Evolutionary conservation across 257 asterid genomes (phyloP).

Genomic region (Mitragyna speciosa): DNA sequence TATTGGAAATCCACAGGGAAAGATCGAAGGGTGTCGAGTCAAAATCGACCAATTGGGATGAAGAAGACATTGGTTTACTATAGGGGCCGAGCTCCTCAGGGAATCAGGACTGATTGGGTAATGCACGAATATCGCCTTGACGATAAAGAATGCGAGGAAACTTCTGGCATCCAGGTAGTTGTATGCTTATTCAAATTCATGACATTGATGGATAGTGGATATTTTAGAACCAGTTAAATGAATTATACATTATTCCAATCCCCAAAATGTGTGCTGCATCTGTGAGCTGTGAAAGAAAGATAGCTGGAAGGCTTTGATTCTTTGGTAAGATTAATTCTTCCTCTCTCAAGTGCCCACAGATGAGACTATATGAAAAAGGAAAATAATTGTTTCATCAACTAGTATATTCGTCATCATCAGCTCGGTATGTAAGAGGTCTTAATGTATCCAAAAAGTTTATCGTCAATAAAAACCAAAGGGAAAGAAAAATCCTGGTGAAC

Average conservation of each 20-base stretch:
- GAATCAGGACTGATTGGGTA: slow-evolving; percentile 89
- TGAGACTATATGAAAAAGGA: not conserved
- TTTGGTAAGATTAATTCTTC: not conserved
- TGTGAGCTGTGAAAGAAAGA: not conserved
- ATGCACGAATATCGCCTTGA: slow-evolving; percentile 96
- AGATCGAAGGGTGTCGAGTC: slow-evolving; percentile 71
- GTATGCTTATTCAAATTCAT: slow-evolving; percentile 15
- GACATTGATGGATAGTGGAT: not conserved
- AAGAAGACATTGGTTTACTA: slow-evolving; percentile 91
- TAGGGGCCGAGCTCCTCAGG: slow-evolving; percentile 93
- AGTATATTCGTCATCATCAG: not conserved
- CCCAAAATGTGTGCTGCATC: not conserved
- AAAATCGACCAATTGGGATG: slow-evolving; percentile 82
- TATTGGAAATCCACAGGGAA: slow-evolving; percentile 97
- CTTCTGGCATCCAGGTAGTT: slow-evolving; percentile 86
- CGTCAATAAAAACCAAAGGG: not conserved
- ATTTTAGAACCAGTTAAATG: not conserved
- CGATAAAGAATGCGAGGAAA: slow-evolving; percentile 70
- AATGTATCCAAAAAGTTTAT: not conserved
- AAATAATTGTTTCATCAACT: not conserved
- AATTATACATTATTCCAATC: not conserved
- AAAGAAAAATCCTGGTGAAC: not conserved
- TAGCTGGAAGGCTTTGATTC: not conserved
- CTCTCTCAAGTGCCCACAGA: not conserved
- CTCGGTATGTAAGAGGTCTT: not conserved